These are phyloP conservation scores for Nannizziopsis barbatae DNA, from an alignment of 2,329 filamentous ascomycete genomes.

Conservation along the genomic window DNA sequence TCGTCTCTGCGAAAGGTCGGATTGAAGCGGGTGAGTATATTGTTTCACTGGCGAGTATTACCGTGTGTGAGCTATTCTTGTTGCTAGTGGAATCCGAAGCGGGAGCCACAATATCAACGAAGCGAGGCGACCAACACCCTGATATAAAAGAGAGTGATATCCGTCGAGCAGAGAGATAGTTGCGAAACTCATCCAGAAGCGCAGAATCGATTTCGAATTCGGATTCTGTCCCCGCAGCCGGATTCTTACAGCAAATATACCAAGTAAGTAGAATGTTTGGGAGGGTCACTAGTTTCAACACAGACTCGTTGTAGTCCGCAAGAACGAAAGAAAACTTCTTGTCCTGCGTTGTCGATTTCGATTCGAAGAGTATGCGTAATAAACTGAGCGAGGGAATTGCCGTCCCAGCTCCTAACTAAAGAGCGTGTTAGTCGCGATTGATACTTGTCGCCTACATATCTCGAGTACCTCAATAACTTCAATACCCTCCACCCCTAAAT, in stretches of 20 bases:
- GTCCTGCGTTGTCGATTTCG: background rate
- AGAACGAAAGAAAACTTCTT: constrained; percentile 43
- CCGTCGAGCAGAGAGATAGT: constrained; percentile 30
- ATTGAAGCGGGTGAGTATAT: constrained; percentile 51
- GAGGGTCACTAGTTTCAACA: constrained; percentile 49
- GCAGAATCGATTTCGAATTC: constrained; percentile 41
- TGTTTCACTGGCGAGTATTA: constrained; percentile 53
- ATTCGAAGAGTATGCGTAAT: constrained; percentile 34
- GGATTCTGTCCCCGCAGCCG: constrained; percentile 23
- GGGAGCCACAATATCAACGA: constrained; percentile 32
- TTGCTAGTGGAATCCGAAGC: background rate
- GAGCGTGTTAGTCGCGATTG: background rate
- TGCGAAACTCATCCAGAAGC: constrained; percentile 37
- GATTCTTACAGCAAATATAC: constrained; percentile 18
- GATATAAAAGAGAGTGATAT: constrained; percentile 48
- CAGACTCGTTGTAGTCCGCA: constrained; percentile 51
- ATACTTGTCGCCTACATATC: background rate
- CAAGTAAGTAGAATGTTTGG: constrained; percentile 51
- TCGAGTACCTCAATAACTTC: constrained; percentile 33
- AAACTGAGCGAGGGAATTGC: constrained; percentile 48
- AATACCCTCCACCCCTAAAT: constrained; percentile 22
- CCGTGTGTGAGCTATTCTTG: constrained; percentile 25
- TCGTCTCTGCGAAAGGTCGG: constrained; percentile 44
- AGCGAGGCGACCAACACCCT: constrained; percentile 46
- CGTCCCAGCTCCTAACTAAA: constrained; percentile 51